Percentiles rank a stretch among this genome's conserved stretches.
Conservation (phyloP, 768 basidiomycete genomes). For the Leccinum uliginosum region DNA sequence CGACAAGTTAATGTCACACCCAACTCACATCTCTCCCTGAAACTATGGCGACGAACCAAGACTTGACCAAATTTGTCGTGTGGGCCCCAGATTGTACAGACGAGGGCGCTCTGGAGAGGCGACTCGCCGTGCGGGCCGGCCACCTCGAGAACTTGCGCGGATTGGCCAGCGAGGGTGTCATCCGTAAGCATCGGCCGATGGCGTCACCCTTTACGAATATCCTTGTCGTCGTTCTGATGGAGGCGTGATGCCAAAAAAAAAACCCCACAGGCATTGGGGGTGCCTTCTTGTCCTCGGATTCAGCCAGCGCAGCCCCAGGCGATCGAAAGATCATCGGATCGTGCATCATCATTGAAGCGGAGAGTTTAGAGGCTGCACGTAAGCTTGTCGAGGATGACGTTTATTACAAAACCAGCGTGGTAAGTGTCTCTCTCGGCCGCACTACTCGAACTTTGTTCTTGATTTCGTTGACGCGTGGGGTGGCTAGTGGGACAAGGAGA, state of each 20-base stretch:
- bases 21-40: not conserved
- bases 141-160: constrained; percentile 46
- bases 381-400: constrained; percentile 22
- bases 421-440: constrained; percentile 3
- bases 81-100: constrained; percentile 66
- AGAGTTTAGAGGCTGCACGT: constrained; percentile 42
- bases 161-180: constrained; percentile 35
- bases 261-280: constrained; percentile 51
- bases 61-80: constrained; percentile 41
- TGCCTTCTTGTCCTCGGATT: constrained; percentile 52
- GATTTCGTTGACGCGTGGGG: not conserved
- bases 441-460: not conserved
- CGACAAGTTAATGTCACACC: not conserved
- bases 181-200: constrained; percentile 40
- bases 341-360: constrained; percentile 50
- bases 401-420: constrained; percentile 23
- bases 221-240: constrained; percentile 8
- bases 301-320: constrained; percentile 40
- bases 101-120: constrained; percentile 46
- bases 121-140: constrained; percentile 46
- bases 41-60: constrained; percentile 18
- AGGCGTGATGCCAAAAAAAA: not conserved
- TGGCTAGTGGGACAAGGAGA: constrained; percentile 55
- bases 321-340: constrained; percentile 59
- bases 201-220: not conserved